Evolutionary conservation across 345 rosid species (phyloP).

Genomic region (Salix exigua): DNA sequence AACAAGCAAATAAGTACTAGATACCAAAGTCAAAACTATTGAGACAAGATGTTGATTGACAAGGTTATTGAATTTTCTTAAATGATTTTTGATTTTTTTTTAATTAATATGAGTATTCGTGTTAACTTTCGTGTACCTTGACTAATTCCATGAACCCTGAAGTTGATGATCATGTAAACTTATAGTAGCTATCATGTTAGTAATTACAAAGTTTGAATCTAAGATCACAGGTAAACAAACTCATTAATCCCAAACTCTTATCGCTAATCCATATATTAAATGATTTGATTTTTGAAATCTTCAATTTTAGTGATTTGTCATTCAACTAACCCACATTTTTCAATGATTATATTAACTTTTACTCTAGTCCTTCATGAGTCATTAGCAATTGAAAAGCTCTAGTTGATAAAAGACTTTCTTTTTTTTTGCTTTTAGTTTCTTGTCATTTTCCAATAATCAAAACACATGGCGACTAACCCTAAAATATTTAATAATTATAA

Average conservation of each 20-base stretch:
- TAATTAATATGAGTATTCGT: rapidly evolving
- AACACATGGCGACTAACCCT: slow-evolving; percentile 18
- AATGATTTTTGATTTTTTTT: background rate
- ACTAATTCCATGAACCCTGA: no score
- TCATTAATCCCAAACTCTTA: rapidly evolving
- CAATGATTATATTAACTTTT: background rate
- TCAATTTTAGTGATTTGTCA: slow-evolving; percentile 6
- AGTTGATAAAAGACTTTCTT: background rate
- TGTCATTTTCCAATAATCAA: slow-evolving; percentile 23
- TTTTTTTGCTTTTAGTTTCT: background rate
- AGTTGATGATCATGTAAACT: no score
- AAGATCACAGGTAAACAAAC: rapidly evolving
- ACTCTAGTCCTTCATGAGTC: slow-evolving; percentile 25
- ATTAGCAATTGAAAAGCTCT: slow-evolving; percentile 31
- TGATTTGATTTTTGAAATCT: background rate
- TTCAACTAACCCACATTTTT: slow-evolving; percentile 13
- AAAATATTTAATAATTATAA: background rate
- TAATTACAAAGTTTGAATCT: rapidly evolving
- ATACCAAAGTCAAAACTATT: background rate
- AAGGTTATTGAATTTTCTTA: background rate
- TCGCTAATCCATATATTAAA: no score
- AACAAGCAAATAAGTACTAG: no score
- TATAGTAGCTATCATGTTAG: rapidly evolving
- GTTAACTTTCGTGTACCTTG: rapidly evolving
- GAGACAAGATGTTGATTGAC: background rate